Conservation (phyloP, 2,329 filamentous ascomycete species). For the Penicillium palitans region DNA sequence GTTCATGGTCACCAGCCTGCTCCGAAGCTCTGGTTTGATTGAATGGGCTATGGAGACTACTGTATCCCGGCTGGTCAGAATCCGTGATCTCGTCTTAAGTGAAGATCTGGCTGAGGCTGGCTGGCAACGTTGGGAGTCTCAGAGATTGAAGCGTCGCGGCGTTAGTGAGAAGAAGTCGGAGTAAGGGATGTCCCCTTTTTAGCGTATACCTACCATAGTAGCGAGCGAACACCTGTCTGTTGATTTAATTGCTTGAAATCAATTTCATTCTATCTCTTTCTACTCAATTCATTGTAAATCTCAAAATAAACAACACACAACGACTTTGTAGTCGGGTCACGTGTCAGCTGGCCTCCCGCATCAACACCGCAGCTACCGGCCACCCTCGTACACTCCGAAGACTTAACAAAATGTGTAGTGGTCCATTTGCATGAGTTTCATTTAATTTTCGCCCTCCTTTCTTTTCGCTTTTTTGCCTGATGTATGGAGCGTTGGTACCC, state of each 20-base stretch:
- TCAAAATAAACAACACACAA: not conserved
- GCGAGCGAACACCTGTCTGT: not conserved
- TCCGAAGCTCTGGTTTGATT: constrained; percentile 68
- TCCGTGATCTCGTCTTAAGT: constrained; percentile 80
- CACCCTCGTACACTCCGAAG: not conserved
- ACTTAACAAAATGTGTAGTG: not conserved
- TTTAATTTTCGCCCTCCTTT: not conserved
- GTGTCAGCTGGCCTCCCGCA: not conserved
- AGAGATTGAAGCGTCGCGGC: constrained; percentile 35
- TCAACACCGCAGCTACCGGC: constrained; percentile 1
- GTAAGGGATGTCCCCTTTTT: constrained; percentile 14
- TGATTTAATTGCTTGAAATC: not conserved
- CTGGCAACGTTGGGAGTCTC: constrained; percentile 85
- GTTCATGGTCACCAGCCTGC: constrained; percentile 70
- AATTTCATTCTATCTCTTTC: not conserved
- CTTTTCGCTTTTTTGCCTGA: constrained; percentile 8
- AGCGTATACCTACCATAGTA: constrained; percentile 1
- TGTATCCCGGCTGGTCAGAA: constrained; percentile 64
- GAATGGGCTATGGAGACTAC: constrained; percentile 69
- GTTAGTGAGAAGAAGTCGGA: constrained; percentile 32
- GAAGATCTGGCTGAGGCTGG: constrained; percentile 90
- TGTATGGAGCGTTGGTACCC: constrained; percentile 3
- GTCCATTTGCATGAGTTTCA: not conserved
- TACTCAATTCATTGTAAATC: not conserved
- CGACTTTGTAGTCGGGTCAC: not conserved